A percentile compares a stretch with the other conserved stretches of the same genome.
Conservation (phyloP, 768 basidiomycete species). For the Lepiota subincarnata region DNA sequence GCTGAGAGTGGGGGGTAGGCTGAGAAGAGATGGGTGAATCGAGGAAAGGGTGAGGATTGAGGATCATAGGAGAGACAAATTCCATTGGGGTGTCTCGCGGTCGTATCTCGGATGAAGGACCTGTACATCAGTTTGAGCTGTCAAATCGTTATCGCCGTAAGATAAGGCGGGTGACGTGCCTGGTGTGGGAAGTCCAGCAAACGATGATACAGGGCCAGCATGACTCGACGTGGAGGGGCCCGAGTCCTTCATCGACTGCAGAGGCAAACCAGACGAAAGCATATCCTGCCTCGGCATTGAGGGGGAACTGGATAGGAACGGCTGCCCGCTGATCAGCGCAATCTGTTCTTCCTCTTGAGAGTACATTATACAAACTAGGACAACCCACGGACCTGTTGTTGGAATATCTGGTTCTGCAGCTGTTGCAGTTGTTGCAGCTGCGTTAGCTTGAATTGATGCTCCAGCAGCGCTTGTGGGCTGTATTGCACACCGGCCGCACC, state of each 20-base stretch:
- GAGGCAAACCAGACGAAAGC: conserved; percentile 8
- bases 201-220: conserved; percentile 3
- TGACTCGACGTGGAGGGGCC: not conserved
- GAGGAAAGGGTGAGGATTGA: conserved; percentile 33
- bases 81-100: conserved; percentile 52
- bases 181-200: conserved; percentile 28
- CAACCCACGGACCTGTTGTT: conserved; percentile 67
- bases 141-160: not conserved
- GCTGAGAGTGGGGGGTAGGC: conserved; percentile 13
- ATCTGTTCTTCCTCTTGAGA: conserved; percentile 37
- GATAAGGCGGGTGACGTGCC: conserved; percentile 18
- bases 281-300: conserved; percentile 39
- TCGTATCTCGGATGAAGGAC: conserved; percentile 62
- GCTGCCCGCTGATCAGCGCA: conserved; percentile 59
- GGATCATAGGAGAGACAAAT: conserved; percentile 60
- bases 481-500: conserved; percentile 13
- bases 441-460: conserved; percentile 75
- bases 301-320: conserved; percentile 17
- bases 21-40: conserved; percentile 8
- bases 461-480: conserved; percentile 50
- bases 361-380: conserved; percentile 8
- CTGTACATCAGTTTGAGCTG: conserved; percentile 25
- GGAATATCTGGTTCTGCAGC: conserved; percentile 81
- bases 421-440: conserved; percentile 77
- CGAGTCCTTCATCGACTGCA: conserved; percentile 5